These are phyloP conservation scores for Aspergillus sparsus DNA, from an alignment of 495 filamentous ascomycete species.

Conservation along the genomic window DNA sequence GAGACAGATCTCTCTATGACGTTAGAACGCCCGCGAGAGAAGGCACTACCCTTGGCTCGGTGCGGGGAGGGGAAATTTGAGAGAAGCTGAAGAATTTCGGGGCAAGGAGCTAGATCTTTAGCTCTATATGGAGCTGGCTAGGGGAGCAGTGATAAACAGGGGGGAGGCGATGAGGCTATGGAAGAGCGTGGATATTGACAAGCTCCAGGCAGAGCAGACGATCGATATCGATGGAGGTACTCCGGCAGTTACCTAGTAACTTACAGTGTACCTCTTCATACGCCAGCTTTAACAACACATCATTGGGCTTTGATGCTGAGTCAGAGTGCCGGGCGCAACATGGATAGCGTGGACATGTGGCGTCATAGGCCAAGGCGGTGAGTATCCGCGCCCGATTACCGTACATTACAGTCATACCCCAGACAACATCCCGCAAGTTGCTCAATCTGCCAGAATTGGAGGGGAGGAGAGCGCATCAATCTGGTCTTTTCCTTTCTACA, in stretches of 20 bases:
- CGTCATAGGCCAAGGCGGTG: conserved; percentile 20
- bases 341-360: conserved; percentile 5
- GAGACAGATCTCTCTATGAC: conserved; percentile 25
- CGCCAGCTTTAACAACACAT: neutral
- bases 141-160: conserved; percentile 7
- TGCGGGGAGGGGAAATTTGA: neutral
- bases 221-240: conserved; percentile 9
- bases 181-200: conserved; percentile 2
- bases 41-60: neutral
- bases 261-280: conserved; percentile 2
- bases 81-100: neutral
- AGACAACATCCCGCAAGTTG: neutral
- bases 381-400: conserved; percentile 1
- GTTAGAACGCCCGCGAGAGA: conserved; percentile 22
- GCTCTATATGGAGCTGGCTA: neutral
- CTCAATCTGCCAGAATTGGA: conserved; percentile 2
- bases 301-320: conserved; percentile 6
- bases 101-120: neutral
- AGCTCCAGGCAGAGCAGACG: conserved; percentile 24
- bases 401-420: conserved; percentile 1
- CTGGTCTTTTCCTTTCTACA: conserved; percentile 1
- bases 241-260: conserved; percentile 9
- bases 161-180: conserved; percentile 1
- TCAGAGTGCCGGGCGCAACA: conserved; percentile 11
- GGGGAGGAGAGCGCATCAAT: neutral